These are phyloP conservation scores for Canavalia gladiata DNA, from an alignment of 306 rosid species.

Conservation along the genomic window DNA sequence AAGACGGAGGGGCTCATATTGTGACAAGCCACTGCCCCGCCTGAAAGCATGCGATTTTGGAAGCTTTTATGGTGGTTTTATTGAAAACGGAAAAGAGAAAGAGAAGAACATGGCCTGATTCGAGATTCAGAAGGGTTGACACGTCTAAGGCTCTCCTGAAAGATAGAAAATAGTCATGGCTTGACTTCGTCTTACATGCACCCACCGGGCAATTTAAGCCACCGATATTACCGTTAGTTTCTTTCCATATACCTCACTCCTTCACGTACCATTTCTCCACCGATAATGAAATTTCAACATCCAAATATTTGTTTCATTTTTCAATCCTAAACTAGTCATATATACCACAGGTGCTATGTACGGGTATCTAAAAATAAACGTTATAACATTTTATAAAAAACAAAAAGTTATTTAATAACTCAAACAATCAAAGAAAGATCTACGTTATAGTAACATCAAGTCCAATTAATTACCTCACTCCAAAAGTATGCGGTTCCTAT, in stretches of 20 bases:
- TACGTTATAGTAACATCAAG: no score
- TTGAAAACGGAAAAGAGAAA: constrained; percentile 35
- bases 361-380: no score
- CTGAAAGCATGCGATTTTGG: constrained; percentile 50
- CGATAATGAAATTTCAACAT: not conserved
- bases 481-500: no score
- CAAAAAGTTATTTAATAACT: no score
- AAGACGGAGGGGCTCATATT: constrained; percentile 69
- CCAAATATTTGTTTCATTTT: not conserved
- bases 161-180: constrained; percentile 44
- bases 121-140: constrained; percentile 38
- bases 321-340: no score
- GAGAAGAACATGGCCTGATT: constrained; percentile 29
- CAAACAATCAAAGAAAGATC: no score
- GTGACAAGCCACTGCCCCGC: constrained; percentile 56
- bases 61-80: constrained; percentile 30
- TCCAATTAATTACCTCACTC: no score
- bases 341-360: no score
- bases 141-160: constrained; percentile 57
- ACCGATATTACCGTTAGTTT: not conserved
- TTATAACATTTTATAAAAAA: no score
- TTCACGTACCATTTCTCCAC: not conserved
- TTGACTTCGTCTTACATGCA: constrained; percentile 57
- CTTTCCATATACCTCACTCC: not conserved
- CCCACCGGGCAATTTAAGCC: not conserved